These are phyloP conservation scores for Halteria grandinella DNA, from an alignment of 73 alveolate species.

Conservation along the genomic window DNA sequence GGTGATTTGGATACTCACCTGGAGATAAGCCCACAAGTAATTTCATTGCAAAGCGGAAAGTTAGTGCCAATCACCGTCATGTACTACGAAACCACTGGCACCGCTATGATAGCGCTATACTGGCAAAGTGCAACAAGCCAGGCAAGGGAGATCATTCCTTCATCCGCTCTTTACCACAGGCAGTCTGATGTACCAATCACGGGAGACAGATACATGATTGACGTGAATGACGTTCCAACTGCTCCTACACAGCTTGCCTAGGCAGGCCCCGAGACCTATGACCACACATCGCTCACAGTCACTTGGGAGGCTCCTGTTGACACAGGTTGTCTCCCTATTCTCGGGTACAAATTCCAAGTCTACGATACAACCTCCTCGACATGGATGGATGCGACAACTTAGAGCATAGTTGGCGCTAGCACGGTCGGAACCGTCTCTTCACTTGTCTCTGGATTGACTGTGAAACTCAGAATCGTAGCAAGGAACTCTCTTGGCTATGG, in stretches of 20 bases:
- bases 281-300: constrained; percentile 32
- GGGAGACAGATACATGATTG: constrained; percentile 1
- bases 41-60: constrained; percentile 40
- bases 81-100: constrained; percentile 73
- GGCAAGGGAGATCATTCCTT: constrained; percentile 69
- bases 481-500: constrained; percentile 67
- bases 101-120: constrained; percentile 55
- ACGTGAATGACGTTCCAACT: constrained; percentile 33
- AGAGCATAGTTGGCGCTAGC: background rate
- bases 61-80: constrained; percentile 63
- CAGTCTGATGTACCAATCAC: constrained; percentile 41
- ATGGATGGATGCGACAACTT: constrained; percentile 43
- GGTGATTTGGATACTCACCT: constrained; percentile 59
- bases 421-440: constrained; percentile 10
- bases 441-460: constrained; percentile 65
- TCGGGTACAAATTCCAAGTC: constrained; percentile 56
- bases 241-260: constrained; percentile 37
- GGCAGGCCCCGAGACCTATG: constrained; percentile 44
- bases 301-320: constrained; percentile 76
- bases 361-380: constrained; percentile 26
- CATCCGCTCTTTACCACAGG: constrained; percentile 47
- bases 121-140: constrained; percentile 59
- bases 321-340: constrained; percentile 69
- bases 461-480: constrained; percentile 58
- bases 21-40: constrained; percentile 15